A percentile compares a stretch with the other conserved stretches of the same genome.
phyloP scores from a whole-genome alignment of 257 asterid species.

The Jacaranda copaia region DNA sequence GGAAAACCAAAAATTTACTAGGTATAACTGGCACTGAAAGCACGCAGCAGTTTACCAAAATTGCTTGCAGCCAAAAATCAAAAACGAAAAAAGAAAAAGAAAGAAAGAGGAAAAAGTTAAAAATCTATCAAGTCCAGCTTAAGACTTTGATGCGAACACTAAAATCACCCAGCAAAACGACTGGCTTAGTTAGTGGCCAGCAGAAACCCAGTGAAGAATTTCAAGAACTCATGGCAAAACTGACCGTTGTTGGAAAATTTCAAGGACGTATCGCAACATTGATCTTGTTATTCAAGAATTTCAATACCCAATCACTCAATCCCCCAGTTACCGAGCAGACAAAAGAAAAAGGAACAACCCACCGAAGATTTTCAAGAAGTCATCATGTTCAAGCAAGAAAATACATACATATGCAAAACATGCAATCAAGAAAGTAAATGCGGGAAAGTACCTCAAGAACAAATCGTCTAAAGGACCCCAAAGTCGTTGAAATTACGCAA shows the following conservation, averaged over 20 bases:
- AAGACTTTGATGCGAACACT: background rate
- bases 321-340: background rate
- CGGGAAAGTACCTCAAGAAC: constrained; percentile 18
- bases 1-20: constrained; percentile 5
- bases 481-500: background rate
- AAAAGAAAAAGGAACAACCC: background rate
- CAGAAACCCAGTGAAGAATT: constrained; percentile 15
- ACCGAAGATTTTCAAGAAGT: constrained; percentile 5
- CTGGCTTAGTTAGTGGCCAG: constrained; percentile 19
- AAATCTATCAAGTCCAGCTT: background rate
- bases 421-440: background rate
- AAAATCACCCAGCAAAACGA: background rate
- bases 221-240: background rate
- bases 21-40: constrained; percentile 6
- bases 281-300: constrained; percentile 11
- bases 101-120: background rate
- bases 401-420: background rate
- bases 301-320: constrained; percentile 13
- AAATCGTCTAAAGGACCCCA: background rate
- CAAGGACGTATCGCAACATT: constrained; percentile 21
- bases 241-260: background rate
- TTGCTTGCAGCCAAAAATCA: background rate
- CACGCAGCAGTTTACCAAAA: background rate
- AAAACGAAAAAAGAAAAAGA: background rate
- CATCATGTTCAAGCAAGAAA: constrained; percentile 12